Conservation (phyloP, 176 grass and related monocot genomes). For the Musa troglodytarum region DNA sequence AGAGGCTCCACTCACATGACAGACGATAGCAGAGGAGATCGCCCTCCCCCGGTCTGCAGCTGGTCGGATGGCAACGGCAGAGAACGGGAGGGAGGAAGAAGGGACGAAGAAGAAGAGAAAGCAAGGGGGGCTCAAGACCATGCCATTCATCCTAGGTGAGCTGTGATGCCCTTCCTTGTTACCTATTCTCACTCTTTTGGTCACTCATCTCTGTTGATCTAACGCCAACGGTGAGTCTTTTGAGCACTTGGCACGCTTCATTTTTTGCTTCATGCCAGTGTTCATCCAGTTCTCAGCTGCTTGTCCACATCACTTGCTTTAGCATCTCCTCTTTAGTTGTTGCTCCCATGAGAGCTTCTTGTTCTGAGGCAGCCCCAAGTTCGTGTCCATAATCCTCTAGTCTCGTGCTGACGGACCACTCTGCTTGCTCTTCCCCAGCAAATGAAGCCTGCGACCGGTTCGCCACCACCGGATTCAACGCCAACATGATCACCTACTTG, state of each 20-base stretch:
- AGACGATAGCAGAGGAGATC: too few relatives aligned
- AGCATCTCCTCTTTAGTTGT: too few relatives aligned
- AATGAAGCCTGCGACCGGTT: slow-evolving; percentile 17
- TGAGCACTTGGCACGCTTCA: too few relatives aligned
- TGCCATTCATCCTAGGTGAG: slow-evolving; percentile 6
- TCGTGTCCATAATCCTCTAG: neutral
- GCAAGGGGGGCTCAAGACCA: neutral
- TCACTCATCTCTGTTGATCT: too few relatives aligned
- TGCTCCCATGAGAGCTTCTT: too few relatives aligned
- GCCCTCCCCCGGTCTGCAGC: neutral
- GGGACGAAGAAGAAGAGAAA: neutral
- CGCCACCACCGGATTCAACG: slow-evolving; percentile 12
- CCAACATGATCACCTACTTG: slow-evolving; percentile 22
- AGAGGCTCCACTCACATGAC: too few relatives aligned
- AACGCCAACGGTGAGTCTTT: too few relatives aligned
- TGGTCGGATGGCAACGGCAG: neutral
- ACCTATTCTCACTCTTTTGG: too few relatives aligned
- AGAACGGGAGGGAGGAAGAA: neutral
- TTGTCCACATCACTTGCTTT: too few relatives aligned
- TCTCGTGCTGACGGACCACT: neutral
- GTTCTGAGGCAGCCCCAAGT: neutral
- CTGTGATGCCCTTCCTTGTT: neutral
- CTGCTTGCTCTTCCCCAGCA: neutral
- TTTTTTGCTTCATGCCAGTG: too few relatives aligned
- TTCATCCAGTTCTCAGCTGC: too few relatives aligned